Conservation (phyloP, 768 basidiomycete species). For the Russula olivacea region DNA sequence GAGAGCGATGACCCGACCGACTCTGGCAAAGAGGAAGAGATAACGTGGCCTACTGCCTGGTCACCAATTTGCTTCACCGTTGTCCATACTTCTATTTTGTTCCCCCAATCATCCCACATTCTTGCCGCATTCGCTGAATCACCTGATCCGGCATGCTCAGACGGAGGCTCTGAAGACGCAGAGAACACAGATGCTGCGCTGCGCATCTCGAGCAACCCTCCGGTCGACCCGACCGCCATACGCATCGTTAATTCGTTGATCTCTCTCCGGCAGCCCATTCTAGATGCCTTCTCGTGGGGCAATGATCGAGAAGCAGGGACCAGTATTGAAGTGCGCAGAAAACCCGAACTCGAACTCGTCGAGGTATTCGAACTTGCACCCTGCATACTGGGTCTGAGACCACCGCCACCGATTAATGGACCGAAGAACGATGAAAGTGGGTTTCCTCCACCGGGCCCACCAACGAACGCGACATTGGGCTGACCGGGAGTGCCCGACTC, state of each 20-base stretch:
- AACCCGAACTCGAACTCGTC: conserved; percentile 35
- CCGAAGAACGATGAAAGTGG: conserved; percentile 35
- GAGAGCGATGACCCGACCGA: conserved; percentile 35
- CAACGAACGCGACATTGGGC: conserved; percentile 48
- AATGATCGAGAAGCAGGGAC: conserved; percentile 58
- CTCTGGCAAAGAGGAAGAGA: conserved; percentile 33
- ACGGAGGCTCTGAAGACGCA: not conserved
- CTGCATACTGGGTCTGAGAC: conserved; percentile 24
- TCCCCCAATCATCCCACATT: conserved; percentile 64
- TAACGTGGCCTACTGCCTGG: conserved; percentile 63
- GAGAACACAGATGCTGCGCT: conserved; percentile 28
- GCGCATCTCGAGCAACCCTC: conserved; percentile 51
- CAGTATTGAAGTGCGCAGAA: conserved; percentile 66
- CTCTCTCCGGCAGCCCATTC: conserved; percentile 60
- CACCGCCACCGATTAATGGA: conserved; percentile 25
- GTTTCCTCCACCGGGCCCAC: conserved; percentile 36
- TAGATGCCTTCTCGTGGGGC: conserved; percentile 47
- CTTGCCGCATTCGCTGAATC: conserved; percentile 29
- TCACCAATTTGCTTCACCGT: conserved; percentile 70
- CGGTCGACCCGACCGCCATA: conserved; percentile 74
- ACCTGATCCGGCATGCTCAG: conserved; percentile 14
- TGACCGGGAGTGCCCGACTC: conserved; percentile 26
- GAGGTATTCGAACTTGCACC: conserved; percentile 17
- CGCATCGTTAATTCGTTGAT: conserved; percentile 78
- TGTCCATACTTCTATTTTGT: conserved; percentile 60